A percentile compares a stretch with the other conserved stretches of the same genome.
phyloP scores from a whole-genome alignment of 306 rosid genomes.

The Mimosa bimucronata region DNA sequence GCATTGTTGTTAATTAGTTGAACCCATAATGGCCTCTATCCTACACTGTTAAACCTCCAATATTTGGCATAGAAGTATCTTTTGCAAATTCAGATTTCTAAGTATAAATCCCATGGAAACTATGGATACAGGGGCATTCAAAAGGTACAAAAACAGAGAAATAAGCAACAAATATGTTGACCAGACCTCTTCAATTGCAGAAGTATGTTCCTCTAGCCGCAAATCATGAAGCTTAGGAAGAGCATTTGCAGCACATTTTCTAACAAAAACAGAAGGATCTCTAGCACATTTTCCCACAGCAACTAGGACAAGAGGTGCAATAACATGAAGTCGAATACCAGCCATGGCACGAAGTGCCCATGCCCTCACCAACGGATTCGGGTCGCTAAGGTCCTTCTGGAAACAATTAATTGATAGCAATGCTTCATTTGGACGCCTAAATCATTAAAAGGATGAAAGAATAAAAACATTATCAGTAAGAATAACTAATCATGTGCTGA shows the following conservation, averaged over 20 bases:
- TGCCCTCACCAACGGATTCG: constrained; percentile 88
- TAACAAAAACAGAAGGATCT: constrained; percentile 89
- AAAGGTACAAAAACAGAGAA: background rate
- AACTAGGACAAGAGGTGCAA: constrained; percentile 89
- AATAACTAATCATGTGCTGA: background rate
- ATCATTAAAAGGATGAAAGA: constrained; percentile 29
- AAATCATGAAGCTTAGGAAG: constrained; percentile 95
- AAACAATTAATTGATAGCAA: constrained; percentile 92
- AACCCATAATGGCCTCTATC: constrained; percentile 29
- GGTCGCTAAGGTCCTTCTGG: constrained; percentile 90
- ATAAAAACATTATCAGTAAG: constrained; percentile 26
- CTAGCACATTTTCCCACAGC: constrained; percentile 92
- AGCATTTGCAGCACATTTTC: constrained; percentile 93
- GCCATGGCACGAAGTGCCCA: constrained; percentile 99
- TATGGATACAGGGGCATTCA: background rate
- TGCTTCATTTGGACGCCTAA: constrained; percentile 96
- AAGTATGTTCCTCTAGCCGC: constrained; percentile 76
- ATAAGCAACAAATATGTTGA: constrained; percentile 16
- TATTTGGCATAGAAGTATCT: constrained; percentile 29
- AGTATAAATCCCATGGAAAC: constrained; percentile 32
- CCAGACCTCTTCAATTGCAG: constrained; percentile 85
- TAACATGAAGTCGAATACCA: constrained; percentile 87
- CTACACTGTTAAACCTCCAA: constrained; percentile 26
- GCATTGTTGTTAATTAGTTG: constrained; percentile 15
- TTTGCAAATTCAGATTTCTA: constrained; percentile 21